Percentiles rank a stretch among this genome's conserved stretches.
Conservation (phyloP, 2,329 filamentous ascomycete species). For the Paecilomyces formosus region DNA sequence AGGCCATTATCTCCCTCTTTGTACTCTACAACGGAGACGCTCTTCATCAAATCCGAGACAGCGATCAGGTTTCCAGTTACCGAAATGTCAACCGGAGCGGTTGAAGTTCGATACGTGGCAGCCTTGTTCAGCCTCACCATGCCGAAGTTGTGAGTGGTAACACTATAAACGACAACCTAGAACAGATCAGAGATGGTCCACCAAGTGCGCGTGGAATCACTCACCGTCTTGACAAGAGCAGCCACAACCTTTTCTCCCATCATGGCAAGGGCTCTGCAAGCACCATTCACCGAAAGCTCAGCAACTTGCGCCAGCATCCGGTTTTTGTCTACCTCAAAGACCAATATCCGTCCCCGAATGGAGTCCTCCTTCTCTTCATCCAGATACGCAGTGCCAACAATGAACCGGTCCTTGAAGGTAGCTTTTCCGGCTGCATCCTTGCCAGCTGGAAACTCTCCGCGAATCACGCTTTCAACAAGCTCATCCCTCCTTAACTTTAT, state of each 20-base stretch:
- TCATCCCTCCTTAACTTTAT: constrained; percentile 61
- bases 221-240: constrained; percentile 79
- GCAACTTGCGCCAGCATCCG: constrained; percentile 65
- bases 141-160: constrained; percentile 30
- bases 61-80: constrained; percentile 69
- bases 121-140: constrained; percentile 56
- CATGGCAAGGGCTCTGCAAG: constrained; percentile 70
- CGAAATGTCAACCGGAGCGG: constrained; percentile 73
- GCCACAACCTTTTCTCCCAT: constrained; percentile 73
- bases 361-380: constrained; percentile 51
- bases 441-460: constrained; percentile 61
- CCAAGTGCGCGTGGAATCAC: constrained; percentile 11
- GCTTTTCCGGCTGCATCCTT: constrained; percentile 49
- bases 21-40: constrained; percentile 70
- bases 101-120: constrained; percentile 72
- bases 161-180: constrained; percentile 53
- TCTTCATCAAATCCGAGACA: constrained; percentile 91
- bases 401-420: constrained; percentile 59
- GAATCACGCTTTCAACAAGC: constrained; percentile 76
- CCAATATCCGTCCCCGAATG: constrained; percentile 68
- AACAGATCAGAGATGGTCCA: constrained; percentile 9
- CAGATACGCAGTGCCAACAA: constrained; percentile 82
- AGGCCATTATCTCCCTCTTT: constrained; percentile 49
- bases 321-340: constrained; percentile 69
- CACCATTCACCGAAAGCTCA: constrained; percentile 64